Percentiles rank a stretch among this genome's conserved stretches.
These are phyloP conservation scores for Cetraspora pellucida DNA, from an alignment of 192 early-diverging fungal genomes.

Conservation along the genomic window DNA sequence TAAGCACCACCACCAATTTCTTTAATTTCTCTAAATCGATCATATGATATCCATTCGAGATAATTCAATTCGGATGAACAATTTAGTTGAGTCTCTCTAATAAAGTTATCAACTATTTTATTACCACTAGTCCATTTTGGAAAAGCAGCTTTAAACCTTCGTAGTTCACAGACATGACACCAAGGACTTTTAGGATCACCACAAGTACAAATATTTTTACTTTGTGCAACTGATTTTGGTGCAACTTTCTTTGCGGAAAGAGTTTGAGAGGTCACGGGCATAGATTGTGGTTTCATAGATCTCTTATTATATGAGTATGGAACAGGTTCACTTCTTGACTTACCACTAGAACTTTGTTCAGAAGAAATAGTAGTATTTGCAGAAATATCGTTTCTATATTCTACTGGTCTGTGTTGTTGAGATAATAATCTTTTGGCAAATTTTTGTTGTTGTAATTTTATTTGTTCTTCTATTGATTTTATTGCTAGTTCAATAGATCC, in stretches of 20 bases:
- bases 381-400: neutral
- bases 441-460: slow-evolving; percentile 8
- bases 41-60: neutral
- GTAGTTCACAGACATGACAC: slow-evolving; percentile 5
- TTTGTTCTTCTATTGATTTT: slow-evolving; percentile 18
- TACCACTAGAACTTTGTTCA: neutral
- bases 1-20: neutral
- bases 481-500: slow-evolving; percentile 15
- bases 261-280: neutral
- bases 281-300: neutral
- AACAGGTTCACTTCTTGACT: neutral
- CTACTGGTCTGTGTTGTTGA: neutral
- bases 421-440: neutral
- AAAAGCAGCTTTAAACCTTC: neutral
- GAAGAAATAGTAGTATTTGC: neutral
- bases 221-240: neutral
- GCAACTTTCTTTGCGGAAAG: neutral
- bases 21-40: neutral
- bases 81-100: neutral
- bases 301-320: neutral
- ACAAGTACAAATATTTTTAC: slow-evolving; percentile 3
- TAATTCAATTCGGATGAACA: neutral
- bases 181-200: slow-evolving; percentile 16
- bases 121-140: neutral
- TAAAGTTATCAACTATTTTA: neutral